phyloP scores from a whole-genome alignment of 129 eudicot species.

The Flaveria trinervia region DNA sequence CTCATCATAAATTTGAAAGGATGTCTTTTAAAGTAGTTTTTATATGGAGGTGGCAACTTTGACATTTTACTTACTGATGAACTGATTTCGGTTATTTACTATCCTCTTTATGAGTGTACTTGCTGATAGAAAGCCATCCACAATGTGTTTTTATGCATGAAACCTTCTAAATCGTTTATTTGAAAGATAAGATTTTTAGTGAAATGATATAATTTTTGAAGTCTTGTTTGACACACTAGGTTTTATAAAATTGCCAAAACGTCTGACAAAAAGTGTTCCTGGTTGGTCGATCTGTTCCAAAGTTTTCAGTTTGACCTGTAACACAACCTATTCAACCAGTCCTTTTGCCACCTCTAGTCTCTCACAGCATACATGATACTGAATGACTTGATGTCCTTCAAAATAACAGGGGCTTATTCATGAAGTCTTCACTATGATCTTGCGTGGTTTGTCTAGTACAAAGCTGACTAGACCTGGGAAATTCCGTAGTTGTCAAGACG shows the following conservation, averaged over 20 bases:
- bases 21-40: neutral
- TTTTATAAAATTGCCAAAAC: neutral
- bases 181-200: neutral
- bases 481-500: conserved; percentile 88
- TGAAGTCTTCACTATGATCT: conserved; percentile 74
- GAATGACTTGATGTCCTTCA: conserved; percentile 7
- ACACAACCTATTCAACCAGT: neutral
- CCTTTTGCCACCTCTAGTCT: neutral
- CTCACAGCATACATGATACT: neutral
- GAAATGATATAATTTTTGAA: neutral
- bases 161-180: neutral
- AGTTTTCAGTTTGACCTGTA: neutral
- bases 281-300: neutral
- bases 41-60: too few relatives aligned
- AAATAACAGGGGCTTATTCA: conserved; percentile 77
- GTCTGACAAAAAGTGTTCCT: neutral
- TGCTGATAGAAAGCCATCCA: neutral
- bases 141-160: neutral
- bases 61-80: too few relatives aligned
- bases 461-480: conserved; percentile 89
- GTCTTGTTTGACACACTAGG: neutral
- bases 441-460: conserved; percentile 89
- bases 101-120: too few relatives aligned
- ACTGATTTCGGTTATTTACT: too few relatives aligned
- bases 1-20: neutral